These are phyloP conservation scores for Arthroderma sp. DNA, from an alignment of 2,329 filamentous ascomycete genomes.

Conservation along the genomic window DNA sequence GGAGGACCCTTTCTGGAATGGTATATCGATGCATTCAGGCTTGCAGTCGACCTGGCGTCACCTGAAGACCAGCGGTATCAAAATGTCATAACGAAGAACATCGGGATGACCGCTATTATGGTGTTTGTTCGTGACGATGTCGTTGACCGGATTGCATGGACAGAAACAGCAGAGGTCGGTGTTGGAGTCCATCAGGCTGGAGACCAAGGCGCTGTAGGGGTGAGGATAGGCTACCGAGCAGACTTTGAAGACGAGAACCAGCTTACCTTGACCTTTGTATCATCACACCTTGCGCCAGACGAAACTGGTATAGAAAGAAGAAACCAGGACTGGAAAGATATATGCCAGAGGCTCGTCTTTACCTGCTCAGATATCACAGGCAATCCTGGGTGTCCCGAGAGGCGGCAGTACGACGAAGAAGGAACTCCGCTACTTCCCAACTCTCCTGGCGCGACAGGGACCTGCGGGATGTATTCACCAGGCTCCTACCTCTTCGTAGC, in stretches of 20 bases:
- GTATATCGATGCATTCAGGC: slow-evolving; percentile 60
- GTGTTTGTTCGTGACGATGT: slow-evolving; percentile 60
- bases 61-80: slow-evolving; percentile 46
- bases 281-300: slow-evolving; percentile 79
- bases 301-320: slow-evolving; percentile 63
- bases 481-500: slow-evolving; percentile 70
- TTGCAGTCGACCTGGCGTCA: slow-evolving; percentile 57
- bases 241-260: slow-evolving; percentile 30
- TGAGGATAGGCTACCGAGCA: slow-evolving; percentile 52
- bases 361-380: slow-evolving; percentile 32
- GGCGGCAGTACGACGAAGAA: slow-evolving; percentile 20
- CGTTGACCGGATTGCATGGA: slow-evolving; percentile 46
- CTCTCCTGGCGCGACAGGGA: slow-evolving; percentile 22
- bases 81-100: slow-evolving; percentile 57
- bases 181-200: slow-evolving; percentile 81
- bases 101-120: slow-evolving; percentile 83
- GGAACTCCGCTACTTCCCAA: slow-evolving; percentile 23
- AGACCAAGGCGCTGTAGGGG: slow-evolving; percentile 84
- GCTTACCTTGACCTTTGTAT: slow-evolving; percentile 69
- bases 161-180: slow-evolving; percentile 72
- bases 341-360: slow-evolving; percentile 72
- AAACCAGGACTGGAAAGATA: slow-evolving; percentile 79
- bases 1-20: slow-evolving; percentile 66
- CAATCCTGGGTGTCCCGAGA: slow-evolving; percentile 11
- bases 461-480: slow-evolving; percentile 55